Base-by-base conservation (phyloP, 2,329 filamentous ascomycete genomes). In the Chrysosporium keratinophilum region DNA sequence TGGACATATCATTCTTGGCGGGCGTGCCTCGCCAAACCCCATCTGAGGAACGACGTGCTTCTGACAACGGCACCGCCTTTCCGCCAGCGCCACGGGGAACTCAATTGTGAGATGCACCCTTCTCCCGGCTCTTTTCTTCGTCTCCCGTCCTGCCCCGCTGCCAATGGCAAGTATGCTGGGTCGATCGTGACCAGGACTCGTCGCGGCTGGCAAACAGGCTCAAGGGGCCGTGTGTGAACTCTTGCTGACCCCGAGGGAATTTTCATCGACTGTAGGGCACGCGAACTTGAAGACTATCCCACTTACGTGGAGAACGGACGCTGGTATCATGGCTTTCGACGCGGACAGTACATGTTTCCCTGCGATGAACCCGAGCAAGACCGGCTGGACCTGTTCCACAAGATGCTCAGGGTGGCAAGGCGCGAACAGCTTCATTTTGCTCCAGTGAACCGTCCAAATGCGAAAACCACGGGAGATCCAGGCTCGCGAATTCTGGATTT, bases 361-460 rank as follows among this genome's bases (percentile, higher is more conserved):
- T 85, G 86, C 67, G 88, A 93, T 67, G 81, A 85, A 79, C 73
- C 77, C 57, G 88, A 93, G 68, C 79, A 83, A 64, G 85, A 89
- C 66, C 81, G 87, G 60, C 78, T 91, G 64, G 88, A 94, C 64
- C 84, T 91, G 45, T 84, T 88, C 64, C 86, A 94, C 73, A 86
- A 87, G 63, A 74, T 91, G 60, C 85, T 89, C 63, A 74, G 77
- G 14, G 78, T 85, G 17, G 81, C 81, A 48, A 81, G 84, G 58
- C 69, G 73, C 42, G 74, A 77, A 54, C 63, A 63, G 12, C 62
- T 74, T 34, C 70, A 72, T 11, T 67, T 70, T 57, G 68, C 71
- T 47, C 71, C 71, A 2, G 65, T 59, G n/a, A 56, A 50, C 28
- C 35, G 17, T 23, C 37, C 53, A 39, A 54, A 56, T 48, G 41